Base-by-base conservation (phyloP, 1,139 yeast genomes). In the Ashbya aceris region DNA sequence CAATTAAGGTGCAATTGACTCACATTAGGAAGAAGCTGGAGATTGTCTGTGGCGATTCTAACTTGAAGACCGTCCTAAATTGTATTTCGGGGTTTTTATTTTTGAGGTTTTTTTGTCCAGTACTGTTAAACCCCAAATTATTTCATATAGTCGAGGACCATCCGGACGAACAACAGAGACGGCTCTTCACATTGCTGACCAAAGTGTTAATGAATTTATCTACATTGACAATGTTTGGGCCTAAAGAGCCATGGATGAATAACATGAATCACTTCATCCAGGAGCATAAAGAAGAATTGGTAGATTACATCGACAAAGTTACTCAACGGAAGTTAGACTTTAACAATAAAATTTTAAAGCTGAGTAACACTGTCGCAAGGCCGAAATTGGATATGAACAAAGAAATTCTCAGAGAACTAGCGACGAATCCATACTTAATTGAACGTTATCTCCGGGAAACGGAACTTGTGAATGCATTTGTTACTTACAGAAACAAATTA, bases 21-120 rank as follows among this genome's bases (percentile, higher is more conserved):
- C 67, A 71, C 39, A 69, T 83, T 47, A 61, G 91, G 45, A 70
- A 67, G 13, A 77, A 76, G 49, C 76, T 82, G 14, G 89, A 81
- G 45, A 51, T 65, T 9, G 60, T 77, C 2, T 76, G 79, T 54
- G 78, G 76, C 48, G 80, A 82, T 0, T 64, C 65, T 17, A 68
- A 68, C 6, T 70, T 77, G 1, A 71, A 45, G 33, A 48, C 56
- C 9, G 50, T 83, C 1, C 61, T 81, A 44, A 79, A 87, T 54
- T 83, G 94, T 44, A 67, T 89, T 30, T 76, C 93, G 26, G 89
- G 95, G 1, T 83, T 91, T 54, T 66, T 91, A 17, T 91, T 91
- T 59, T 65, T 91, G 48, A 68, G 97, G 47, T 87, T 85, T 58
- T 78, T 86, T 52, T 89, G 96, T 55, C 97, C 97, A 0, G 95